These are phyloP conservation scores for Haematococcus sp. DNA, from an alignment of 139 green algal species.

Conservation along the genomic window DNA sequence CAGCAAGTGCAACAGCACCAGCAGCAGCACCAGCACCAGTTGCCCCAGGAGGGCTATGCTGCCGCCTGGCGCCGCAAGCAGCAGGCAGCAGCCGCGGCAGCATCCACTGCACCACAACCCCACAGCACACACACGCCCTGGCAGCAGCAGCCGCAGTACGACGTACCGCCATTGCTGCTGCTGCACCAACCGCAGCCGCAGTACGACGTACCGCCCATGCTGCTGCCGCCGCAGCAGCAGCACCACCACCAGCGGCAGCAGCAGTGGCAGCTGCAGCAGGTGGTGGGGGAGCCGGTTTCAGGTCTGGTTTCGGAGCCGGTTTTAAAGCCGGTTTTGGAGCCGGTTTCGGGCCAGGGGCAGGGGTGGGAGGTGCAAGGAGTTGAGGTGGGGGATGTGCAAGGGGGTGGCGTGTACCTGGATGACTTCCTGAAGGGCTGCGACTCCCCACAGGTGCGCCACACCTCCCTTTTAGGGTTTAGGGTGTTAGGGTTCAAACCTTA, in stretches of 20 bases:
- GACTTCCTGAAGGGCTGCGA: not conserved
- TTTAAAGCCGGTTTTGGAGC: no score
- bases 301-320: no score
- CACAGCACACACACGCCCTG: no score
- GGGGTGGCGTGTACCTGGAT: conserved; percentile 2
- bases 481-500: not conserved
- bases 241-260: not conserved
- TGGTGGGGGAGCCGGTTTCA: not conserved
- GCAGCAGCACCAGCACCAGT: not conserved
- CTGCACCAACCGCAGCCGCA: not conserved
- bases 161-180: not conserved
- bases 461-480: not conserved
- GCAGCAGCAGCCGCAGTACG: not conserved
- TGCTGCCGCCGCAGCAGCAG: no score
- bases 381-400: not conserved
- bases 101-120: no score
- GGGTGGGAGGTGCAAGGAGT: no score
- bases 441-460: not conserved
- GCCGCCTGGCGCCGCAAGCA: no score
- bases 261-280: not conserved
- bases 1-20: no score
- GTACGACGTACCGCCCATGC: no score
- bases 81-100: no score
- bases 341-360: no score
- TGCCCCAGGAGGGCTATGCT: not conserved